These are phyloP conservation scores for Penicillium canescens DNA, from an alignment of 495 filamentous ascomycete genomes.

Conservation along the genomic window DNA sequence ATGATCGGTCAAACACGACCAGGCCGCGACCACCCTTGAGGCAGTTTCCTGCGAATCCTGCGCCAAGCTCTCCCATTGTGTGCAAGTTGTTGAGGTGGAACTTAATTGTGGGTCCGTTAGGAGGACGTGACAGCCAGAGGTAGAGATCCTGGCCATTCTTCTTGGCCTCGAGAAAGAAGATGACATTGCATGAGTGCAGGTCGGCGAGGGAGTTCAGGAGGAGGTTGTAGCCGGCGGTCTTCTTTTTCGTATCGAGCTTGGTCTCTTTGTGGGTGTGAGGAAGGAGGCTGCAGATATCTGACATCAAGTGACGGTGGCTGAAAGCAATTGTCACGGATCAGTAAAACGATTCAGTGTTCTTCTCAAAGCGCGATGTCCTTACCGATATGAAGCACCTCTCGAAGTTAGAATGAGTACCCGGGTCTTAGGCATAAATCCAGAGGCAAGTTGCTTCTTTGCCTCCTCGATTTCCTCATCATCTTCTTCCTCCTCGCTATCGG, in stretches of 20 bases:
- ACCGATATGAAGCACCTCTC: conserved; percentile 87
- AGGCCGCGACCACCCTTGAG: conserved; percentile 94
- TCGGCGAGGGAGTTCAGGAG: conserved; percentile 96
- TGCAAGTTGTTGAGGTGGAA: conserved; percentile 65
- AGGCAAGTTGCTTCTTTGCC: conserved; percentile 43
- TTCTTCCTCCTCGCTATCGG: conserved; percentile 49
- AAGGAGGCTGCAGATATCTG: conserved; percentile 84
- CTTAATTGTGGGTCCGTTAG: conserved; percentile 94
- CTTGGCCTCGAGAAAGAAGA: conserved; percentile 93
- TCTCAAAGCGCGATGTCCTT: conserved; percentile 20
- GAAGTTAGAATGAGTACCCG: conserved; percentile 87
- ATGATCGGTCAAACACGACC: conserved; percentile 84
- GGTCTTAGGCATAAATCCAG: conserved; percentile 54
- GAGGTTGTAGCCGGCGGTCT: conserved; percentile 65
- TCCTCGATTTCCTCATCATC: conserved; percentile 32
- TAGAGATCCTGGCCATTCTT: conserved; percentile 91
- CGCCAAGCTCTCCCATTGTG: conserved; percentile 84
- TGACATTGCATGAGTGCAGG: conserved; percentile 98
- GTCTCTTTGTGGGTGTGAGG: conserved; percentile 92
- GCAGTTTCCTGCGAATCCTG: conserved; percentile 94
- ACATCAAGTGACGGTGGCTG: conserved; percentile 89
- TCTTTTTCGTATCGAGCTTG: conserved; percentile 95
- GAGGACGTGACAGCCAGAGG: conserved; percentile 88
- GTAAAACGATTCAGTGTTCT: not conserved
- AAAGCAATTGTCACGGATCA: conserved; percentile 13